Evolutionary conservation across 371 early-diverging fungal species (phyloP).

Genomic region (Zopfochytrium polystomum): DNA sequence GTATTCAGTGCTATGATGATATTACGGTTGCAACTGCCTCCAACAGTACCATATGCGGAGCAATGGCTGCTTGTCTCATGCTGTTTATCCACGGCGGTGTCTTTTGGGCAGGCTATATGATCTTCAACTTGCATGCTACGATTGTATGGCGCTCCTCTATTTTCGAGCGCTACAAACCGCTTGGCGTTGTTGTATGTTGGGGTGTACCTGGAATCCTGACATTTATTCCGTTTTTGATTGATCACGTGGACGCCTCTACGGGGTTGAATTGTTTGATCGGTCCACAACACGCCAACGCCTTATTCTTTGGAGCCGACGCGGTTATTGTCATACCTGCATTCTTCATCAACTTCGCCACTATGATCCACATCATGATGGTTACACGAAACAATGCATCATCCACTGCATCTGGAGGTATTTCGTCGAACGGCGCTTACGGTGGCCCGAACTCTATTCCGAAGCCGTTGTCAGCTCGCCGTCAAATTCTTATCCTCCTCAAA

Average conservation of each 20-base stretch:
- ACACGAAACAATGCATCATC: not conserved
- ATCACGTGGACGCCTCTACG: conserved; percentile 56
- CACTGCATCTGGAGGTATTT: not conserved
- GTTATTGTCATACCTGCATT: conserved; percentile 56
- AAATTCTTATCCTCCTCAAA: conserved; percentile 59
- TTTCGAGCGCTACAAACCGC: conserved; percentile 51
- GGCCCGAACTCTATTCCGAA: conserved; percentile 17
- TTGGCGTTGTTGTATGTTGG: conserved; percentile 58
- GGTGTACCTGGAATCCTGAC: conserved; percentile 52
- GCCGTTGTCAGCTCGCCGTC: conserved; percentile 35
- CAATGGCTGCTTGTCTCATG: conserved; percentile 54
- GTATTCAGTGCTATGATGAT: conserved; percentile 52
- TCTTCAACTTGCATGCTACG: conserved; percentile 41
- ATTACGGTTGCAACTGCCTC: conserved; percentile 17
- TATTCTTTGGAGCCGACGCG: conserved; percentile 62
- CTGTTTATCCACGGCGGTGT: conserved; percentile 58
- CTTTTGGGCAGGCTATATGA: conserved; percentile 59
- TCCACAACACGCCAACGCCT: conserved; percentile 48
- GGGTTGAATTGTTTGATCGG: conserved; percentile 42
- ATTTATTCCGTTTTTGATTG: conserved; percentile 42
- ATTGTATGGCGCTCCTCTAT: conserved; percentile 63
- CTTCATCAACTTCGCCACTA: conserved; percentile 56
- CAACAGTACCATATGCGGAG: conserved; percentile 59
- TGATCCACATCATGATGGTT: conserved; percentile 55
- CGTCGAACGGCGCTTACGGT: conserved; percentile 7